Base-by-base conservation (phyloP, 1,284 basidiomycete genomes). In the Sanghuangporus sanghuang region DNA sequence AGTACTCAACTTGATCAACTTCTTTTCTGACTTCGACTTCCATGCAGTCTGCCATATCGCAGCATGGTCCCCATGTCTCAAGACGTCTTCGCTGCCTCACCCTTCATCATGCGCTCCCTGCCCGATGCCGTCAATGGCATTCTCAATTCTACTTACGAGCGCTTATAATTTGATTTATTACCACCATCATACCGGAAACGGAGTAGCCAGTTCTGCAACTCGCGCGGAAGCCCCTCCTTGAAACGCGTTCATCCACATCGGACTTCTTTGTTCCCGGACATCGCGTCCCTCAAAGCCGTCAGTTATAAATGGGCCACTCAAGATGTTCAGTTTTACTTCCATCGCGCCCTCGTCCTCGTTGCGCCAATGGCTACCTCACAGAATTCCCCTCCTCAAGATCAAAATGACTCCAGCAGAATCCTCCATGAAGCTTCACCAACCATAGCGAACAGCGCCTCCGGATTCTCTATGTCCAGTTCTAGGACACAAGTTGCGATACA, bases 371-470 rank as follows among this genome's bases (percentile, higher is more conserved):
- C 62, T 42, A 21, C 57, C 49, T 59, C 38, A 16, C 56, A 59
- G 23, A 50, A 35, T 12, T 50, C 27, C 16, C 62, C 62, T 21
- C 56, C 44, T 14, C 21, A 14, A n/a, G 18, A 40, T 8, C 27
- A 21, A 40, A 52, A n/a, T 40, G 59, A 61, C 32, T 53, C 59
- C 12, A n/a, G 16, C 35, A 32, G 7, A 42, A 42, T 44, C 8
- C 59, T 57, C 8, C 56, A 61, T 44, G 59, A 57, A 46, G 46
- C 54, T 36, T 55, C 57, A 12, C 40, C 61, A 12, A 66, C 65
- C 2, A 36, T 66, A 8, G 50, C 50, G 11, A 53, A 55, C 23
- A 36, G 48, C 6, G 57, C 21, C 44, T 44, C 54, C 36, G 18
- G 39, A 14, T 21, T 35, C 44, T 35, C 49, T 23, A 36, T 52